phyloP scores from a whole-genome alignment of 495 filamentous ascomycete species.

The Daldinia concentrica region DNA sequence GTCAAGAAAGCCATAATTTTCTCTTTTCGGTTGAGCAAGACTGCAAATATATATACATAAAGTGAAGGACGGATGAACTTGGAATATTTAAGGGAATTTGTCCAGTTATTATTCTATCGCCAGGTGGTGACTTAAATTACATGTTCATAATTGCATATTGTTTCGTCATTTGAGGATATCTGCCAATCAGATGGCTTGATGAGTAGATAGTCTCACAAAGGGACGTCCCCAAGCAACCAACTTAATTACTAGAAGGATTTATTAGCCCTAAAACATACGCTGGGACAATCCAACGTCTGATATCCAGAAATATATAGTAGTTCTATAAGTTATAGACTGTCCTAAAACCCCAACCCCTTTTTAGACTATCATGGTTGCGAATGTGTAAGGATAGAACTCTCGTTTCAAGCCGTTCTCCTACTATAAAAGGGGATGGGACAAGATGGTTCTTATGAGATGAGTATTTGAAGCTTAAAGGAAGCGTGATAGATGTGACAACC shows the following conservation, averaged over 20 bases:
- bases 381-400: too few species aligned
- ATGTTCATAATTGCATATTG: constrained; percentile 7
- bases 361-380: too few species aligned
- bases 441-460: too few species aligned
- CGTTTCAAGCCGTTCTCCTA: too few species aligned
- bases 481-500: neutral
- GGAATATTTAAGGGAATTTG: too few species aligned
- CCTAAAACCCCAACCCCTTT: too few species aligned
- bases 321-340: too few species aligned
- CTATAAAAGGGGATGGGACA: too few species aligned
- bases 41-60: neutral
- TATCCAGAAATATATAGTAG: neutral
- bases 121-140: neutral
- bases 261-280: neutral
- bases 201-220: neutral
- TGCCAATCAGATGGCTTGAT: constrained; percentile 10
- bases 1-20: neutral
- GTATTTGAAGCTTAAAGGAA: neutral
- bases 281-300: neutral
- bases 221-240: neutral
- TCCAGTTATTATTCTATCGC: neutral
- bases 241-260: neutral
- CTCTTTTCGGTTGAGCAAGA: neutral
- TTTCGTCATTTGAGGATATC: constrained; percentile 13
- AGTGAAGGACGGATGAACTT: neutral